Evolutionary conservation across 1,284 basidiomycete species (phyloP).

Genomic region (Tausonia pullulans): DNA sequence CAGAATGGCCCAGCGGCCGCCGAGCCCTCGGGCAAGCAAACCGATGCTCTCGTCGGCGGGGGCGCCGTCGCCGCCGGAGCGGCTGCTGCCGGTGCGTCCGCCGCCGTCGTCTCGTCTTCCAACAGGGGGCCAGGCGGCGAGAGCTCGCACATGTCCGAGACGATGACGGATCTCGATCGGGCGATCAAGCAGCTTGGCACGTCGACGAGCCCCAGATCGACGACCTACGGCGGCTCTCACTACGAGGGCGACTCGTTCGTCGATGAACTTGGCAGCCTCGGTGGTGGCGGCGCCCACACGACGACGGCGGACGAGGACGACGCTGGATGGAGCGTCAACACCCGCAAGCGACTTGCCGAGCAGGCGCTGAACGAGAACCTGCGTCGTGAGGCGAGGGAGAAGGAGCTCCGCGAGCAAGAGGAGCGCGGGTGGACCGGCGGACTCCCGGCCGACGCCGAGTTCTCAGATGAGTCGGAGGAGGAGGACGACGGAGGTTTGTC

Average conservation of each 20-base stretch:
- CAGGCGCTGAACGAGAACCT: constrained; percentile 45
- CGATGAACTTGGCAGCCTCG: constrained; percentile 39
- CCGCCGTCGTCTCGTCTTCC: no score
- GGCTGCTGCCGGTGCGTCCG: no score
- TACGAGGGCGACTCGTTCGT: constrained; percentile 48
- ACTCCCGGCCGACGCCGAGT: constrained; percentile 26
- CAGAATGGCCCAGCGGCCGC: no score
- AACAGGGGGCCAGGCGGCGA: no score
- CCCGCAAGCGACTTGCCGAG: constrained; percentile 55
- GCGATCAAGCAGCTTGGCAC: constrained; percentile 65
- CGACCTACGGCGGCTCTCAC: constrained; percentile 39
- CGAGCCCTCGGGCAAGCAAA: no score
- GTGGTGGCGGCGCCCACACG: constrained; percentile 42
- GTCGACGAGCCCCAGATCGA: constrained; percentile 12
- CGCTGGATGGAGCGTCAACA: constrained; percentile 46
- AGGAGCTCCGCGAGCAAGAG: constrained; percentile 20
- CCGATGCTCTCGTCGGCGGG: no score
- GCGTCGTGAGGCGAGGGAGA: constrained; percentile 43
- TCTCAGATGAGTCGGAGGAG: constrained; percentile 36
- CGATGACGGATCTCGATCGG: constrained; percentile 74
- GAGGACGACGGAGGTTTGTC: constrained; percentile 26
- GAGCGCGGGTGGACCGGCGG: constrained; percentile 15
- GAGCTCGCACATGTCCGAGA: constrained; percentile 56
- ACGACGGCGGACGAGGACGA: constrained; percentile 32
- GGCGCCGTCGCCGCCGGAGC: no score